Percentiles rank a stretch among this genome's conserved stretches.
phyloP scores from a whole-genome alignment of 768 basidiomycete genomes.

The Pleurotus pulmonarius region DNA sequence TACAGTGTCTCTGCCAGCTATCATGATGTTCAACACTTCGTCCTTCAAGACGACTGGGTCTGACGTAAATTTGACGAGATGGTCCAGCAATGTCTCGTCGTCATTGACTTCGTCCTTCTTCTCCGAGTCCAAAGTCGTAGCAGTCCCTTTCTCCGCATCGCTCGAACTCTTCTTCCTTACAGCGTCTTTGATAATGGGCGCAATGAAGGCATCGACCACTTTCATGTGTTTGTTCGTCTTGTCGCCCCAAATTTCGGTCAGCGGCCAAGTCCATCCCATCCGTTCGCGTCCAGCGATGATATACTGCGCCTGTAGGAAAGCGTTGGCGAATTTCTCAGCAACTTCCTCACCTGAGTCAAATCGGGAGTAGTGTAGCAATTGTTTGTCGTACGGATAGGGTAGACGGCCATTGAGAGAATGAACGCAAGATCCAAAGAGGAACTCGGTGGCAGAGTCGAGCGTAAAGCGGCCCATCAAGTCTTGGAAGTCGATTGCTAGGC shows the following conservation, averaged over 20 bases:
- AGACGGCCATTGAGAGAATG: slow-evolving; percentile 47
- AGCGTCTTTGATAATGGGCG: slow-evolving; percentile 49
- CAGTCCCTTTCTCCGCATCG: slow-evolving; percentile 1
- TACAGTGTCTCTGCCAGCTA: slow-evolving; percentile 42
- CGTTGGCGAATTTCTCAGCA: slow-evolving; percentile 38
- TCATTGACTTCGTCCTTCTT: slow-evolving; percentile 32
- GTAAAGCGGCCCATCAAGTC: slow-evolving; percentile 62
- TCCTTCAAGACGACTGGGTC: slow-evolving; percentile 44
- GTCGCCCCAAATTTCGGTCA: slow-evolving; percentile 46
- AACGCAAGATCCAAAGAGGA: slow-evolving; percentile 59
- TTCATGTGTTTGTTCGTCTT: slow-evolving; percentile 45
- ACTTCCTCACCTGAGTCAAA: slow-evolving; percentile 18
- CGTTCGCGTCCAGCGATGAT: slow-evolving; percentile 39
- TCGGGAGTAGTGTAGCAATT: not conserved
- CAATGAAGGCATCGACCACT: slow-evolving; percentile 46
- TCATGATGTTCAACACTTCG: slow-evolving; percentile 38
- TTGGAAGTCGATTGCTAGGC: slow-evolving; percentile 58
- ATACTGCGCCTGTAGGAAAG: slow-evolving; percentile 47
- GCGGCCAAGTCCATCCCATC: slow-evolving; percentile 49
- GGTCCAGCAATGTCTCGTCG: slow-evolving; percentile 49
- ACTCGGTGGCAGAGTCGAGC: slow-evolving; percentile 63
- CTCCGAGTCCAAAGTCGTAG: slow-evolving; percentile 11
- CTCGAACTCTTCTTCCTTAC: slow-evolving; percentile 30
- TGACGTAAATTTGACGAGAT: slow-evolving; percentile 48
- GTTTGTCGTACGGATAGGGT: slow-evolving; percentile 46